Evolutionary conservation across 2,329 filamentous ascomycete genomes (phyloP), one percentile per base, ranked within the genome.

Genomic region (Aureobasidium uvarum): DNA sequence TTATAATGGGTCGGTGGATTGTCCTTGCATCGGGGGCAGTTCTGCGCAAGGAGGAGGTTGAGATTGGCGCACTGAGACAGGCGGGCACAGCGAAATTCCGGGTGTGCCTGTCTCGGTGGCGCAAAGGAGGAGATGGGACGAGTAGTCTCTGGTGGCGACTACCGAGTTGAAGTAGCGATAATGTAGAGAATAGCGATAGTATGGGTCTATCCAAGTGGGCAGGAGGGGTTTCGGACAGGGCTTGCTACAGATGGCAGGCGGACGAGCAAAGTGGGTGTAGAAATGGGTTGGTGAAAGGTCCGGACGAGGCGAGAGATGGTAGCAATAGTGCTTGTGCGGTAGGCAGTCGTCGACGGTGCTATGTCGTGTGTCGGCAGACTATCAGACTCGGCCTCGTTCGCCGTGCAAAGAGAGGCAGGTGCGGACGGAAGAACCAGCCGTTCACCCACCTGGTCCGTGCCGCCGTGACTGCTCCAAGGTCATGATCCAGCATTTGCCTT

Each of bases 21-120:
- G 48, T n/a, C 20, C 48, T 63, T 63, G 60, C 60, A 63, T 63
- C 38, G 43, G 48, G 60, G 60, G 60, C 60, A 54, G 28, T 41
- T 23, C 5, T 25, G 46, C 60, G 48, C 48, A 45, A 36, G 38
- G 18, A 41, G 38, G 18, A 28, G 28, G 36, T 43, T 14, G 33
- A 43, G 25, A 23, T 52, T 52, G 33, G 59, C 59, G 48, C 60
- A 63, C 46, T 54, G 60, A 63, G 60, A 63, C 60, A 63, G 60
- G 60, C 60, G 48, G 46, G 46, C 60, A 54, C 46, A 63, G 48
- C 48, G 60, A 63, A 63, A 28, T 31, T 46, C 28, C 41, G 56
- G 56, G 56, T 60, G 31, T 60, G 48, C 60, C 60, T 63, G 60
- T 63, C 60, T 54, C 60, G 28, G 60, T 45, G 60, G 60, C 48